Evolutionary conservation across 1,139 yeast genomes (phyloP).

Genomic region (Taphrina wiesneri): DNA sequence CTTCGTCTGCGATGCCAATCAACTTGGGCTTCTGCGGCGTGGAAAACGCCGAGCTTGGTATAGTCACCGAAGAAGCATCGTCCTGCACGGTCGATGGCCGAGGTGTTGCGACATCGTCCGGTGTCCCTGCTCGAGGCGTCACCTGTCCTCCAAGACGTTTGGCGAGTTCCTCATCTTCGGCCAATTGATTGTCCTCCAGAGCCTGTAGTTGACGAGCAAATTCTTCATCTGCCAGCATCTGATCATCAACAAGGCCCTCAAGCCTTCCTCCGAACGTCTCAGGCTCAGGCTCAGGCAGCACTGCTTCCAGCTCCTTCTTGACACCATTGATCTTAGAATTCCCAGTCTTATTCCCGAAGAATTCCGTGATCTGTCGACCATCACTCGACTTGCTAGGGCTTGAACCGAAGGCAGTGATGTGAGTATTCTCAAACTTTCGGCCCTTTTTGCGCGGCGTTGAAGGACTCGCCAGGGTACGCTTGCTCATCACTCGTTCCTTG

Average conservation of each 20-base stretch:
- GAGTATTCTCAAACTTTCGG: conserved; percentile 13
- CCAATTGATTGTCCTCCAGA: conserved; percentile 29
- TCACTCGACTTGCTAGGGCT: conserved; percentile 3
- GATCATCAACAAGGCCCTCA: neutral
- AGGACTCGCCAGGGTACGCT: conserved; percentile 9
- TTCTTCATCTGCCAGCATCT: conserved; percentile 37
- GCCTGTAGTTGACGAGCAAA: conserved; percentile 39
- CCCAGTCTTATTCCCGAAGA: neutral
- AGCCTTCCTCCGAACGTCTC: neutral
- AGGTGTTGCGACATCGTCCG: neutral
- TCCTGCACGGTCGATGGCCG: neutral
- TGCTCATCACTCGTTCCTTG: neutral
- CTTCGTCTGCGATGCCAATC: conserved; percentile 9
- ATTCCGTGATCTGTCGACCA: conserved; percentile 8
- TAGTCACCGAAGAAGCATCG: neutral
- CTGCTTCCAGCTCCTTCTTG: neutral
- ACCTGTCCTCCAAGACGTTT: conserved; percentile 3
- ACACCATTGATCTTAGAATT: neutral
- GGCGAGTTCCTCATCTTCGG: conserved; percentile 30
- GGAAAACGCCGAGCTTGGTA: conserved; percentile 13
- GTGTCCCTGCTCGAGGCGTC: conserved; percentile 8
- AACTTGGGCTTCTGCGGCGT: conserved; percentile 9
- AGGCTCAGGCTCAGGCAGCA: neutral
- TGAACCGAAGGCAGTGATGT: conserved; percentile 18
- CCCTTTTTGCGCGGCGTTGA: conserved; percentile 26